Percentiles rank a stretch among this genome's conserved stretches.
These are phyloP conservation scores for Plantago major DNA, from an alignment of 257 asterid genomes.

Conservation along the genomic window DNA sequence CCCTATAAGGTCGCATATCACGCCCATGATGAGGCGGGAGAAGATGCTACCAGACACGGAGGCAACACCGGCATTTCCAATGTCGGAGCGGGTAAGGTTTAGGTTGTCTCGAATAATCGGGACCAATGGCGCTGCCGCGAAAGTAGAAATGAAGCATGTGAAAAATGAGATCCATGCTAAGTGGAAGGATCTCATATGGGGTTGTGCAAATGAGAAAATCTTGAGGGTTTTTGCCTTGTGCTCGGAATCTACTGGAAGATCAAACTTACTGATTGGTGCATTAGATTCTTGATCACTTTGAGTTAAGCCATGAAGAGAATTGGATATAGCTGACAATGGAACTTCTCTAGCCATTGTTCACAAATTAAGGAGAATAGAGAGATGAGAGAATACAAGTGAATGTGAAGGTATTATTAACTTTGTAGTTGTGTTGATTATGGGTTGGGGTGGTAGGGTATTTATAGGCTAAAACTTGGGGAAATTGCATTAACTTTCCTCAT, in stretches of 20 bases:
- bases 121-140: conserved; percentile 3
- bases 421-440: neutral
- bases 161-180: conserved; percentile 10
- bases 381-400: no score
- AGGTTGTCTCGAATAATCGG: conserved; percentile 1
- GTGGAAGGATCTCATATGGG: conserved; percentile 9
- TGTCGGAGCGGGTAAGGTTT: neutral
- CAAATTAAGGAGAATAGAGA: no score
- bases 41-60: neutral
- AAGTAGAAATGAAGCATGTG: conserved; percentile 3
- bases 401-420: no score
- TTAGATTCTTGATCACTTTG: neutral
- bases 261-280: neutral
- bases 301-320: neutral
- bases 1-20: conserved; percentile 4
- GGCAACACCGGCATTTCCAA: no score
- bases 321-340: neutral
- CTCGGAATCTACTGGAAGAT: neutral
- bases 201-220: neutral
- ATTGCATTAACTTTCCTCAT: neutral
- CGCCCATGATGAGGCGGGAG: conserved; percentile 4
- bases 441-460: neutral
- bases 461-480: neutral
- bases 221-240: conserved; percentile 4
- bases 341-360: no score